Evolutionary conservation across 331 rosid species (phyloP).

Genomic region (Rosa hybrid): DNA sequence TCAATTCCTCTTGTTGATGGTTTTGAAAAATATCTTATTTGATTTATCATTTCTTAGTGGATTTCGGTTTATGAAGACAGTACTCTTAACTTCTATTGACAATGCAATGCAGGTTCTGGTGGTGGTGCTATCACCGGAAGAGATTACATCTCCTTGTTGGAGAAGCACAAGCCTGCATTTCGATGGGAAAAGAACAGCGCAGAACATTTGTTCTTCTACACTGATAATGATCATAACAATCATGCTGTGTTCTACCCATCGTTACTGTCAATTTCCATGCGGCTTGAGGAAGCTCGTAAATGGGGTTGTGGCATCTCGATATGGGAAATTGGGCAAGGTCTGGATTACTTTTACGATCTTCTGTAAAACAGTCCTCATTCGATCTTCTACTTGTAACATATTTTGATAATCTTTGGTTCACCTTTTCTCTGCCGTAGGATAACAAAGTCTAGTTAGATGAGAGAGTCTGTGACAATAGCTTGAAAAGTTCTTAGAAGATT

Average conservation of each 20-base stretch:
- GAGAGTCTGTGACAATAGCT: neutral
- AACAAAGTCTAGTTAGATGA: constrained; percentile 7
- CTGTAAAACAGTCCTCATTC: constrained; percentile 31
- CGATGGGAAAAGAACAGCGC: constrained; percentile 86
- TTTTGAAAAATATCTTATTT: neutral
- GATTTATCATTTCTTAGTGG: neutral
- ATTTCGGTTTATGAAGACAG: neutral
- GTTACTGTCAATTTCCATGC: constrained; percentile 69
- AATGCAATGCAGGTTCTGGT: constrained; percentile 45
- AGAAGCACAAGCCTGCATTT: constrained; percentile 68
- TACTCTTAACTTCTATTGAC: constrained; percentile 6
- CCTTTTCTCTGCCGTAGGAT: neutral
- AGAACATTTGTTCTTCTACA: constrained; percentile 75
- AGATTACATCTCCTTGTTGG: constrained; percentile 74
- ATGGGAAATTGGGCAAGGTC: constrained; percentile 99
- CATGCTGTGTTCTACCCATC: constrained; percentile 93
- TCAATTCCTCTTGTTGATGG: neutral
- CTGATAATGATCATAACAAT: constrained; percentile 45
- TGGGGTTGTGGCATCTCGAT: constrained; percentile 92
- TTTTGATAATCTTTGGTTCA: neutral
- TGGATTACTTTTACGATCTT: constrained; percentile 86
- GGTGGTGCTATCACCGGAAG: constrained; percentile 81
- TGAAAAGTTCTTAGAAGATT: constrained; percentile 4
- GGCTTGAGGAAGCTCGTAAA: constrained; percentile 79
- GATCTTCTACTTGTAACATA: neutral